phyloP scores from a whole-genome alignment of 345 rosid species.

The Cardamine resedifolia region DNA sequence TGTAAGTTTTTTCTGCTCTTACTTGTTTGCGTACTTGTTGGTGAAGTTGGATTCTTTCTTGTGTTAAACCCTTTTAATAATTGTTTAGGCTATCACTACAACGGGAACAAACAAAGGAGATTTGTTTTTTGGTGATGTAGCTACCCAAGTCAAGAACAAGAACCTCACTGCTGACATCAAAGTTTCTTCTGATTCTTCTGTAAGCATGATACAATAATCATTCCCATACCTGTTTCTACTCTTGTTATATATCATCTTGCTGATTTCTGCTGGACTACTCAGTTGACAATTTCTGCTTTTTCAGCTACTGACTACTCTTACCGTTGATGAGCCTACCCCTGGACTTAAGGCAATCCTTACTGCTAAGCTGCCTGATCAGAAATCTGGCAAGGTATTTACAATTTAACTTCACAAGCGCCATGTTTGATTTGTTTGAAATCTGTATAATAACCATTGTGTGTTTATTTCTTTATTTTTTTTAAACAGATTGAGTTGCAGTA shows the following conservation, averaged over 20 bases:
- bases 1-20: constrained; percentile 48
- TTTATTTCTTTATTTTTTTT: neutral
- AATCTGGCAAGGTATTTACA: constrained; percentile 71
- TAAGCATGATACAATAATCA: constrained; percentile 34
- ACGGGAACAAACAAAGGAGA: constrained; percentile 79
- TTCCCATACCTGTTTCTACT: neutral
- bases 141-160: constrained; percentile 87
- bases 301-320: constrained; percentile 80
- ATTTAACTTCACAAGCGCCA: neutral
- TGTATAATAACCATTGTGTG: neutral
- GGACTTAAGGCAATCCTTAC: constrained; percentile 85
- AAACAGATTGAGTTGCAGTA: constrained; percentile 88
- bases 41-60: neutral
- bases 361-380: constrained; percentile 87
- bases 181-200: constrained; percentile 80
- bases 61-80: neutral
- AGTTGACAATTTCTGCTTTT: neutral
- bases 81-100: constrained; percentile 67
- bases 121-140: constrained; percentile 73
- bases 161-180: constrained; percentile 85
- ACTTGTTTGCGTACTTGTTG: neutral
- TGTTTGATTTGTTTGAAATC: constrained; percentile 3
- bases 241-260: neutral
- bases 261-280: neutral
- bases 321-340: constrained; percentile 86